These are phyloP conservation scores for Jasminum sambac DNA, from an alignment of 257 asterid genomes.

Conservation along the genomic window DNA sequence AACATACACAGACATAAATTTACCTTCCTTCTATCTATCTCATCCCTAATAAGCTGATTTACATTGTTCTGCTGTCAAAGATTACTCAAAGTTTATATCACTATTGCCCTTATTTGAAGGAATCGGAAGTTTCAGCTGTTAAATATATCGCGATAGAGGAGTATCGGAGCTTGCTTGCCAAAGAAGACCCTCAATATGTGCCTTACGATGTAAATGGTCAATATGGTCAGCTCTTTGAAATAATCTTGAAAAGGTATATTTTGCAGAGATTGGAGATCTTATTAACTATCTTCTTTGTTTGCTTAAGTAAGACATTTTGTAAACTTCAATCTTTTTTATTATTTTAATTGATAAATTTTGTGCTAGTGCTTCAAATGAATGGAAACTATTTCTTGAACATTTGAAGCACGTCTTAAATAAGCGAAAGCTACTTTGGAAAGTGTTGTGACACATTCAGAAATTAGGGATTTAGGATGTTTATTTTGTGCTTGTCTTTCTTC, in stretches of 20 bases:
- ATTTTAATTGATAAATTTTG: background rate
- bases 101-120: slow-evolving; percentile 52
- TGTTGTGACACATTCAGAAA: background rate
- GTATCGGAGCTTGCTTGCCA: slow-evolving; percentile 68
- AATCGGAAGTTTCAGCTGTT: slow-evolving; percentile 96
- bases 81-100: slow-evolving; percentile 26
- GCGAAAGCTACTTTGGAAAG: background rate
- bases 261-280: slow-evolving; percentile 13
- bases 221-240: slow-evolving; percentile 80
- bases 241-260: slow-evolving; percentile 68
- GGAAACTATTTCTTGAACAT: slow-evolving; percentile 3
- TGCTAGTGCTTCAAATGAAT: background rate
- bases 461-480: background rate
- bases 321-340: slow-evolving; percentile 10
- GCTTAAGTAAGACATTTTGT: background rate
- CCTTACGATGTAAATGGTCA: slow-evolving; percentile 74
- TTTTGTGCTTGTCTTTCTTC: background rate
- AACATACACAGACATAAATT: background rate
- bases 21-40: background rate
- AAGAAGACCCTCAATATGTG: slow-evolving; percentile 74
- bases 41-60: background rate
- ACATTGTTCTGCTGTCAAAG: slow-evolving; percentile 16
- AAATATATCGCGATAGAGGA: slow-evolving; percentile 75
- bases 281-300: slow-evolving; percentile 1
- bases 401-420: background rate